These are phyloP conservation scores for Trypethelium eluteriae DNA, from an alignment of 495 filamentous ascomycete species.

Conservation along the genomic window DNA sequence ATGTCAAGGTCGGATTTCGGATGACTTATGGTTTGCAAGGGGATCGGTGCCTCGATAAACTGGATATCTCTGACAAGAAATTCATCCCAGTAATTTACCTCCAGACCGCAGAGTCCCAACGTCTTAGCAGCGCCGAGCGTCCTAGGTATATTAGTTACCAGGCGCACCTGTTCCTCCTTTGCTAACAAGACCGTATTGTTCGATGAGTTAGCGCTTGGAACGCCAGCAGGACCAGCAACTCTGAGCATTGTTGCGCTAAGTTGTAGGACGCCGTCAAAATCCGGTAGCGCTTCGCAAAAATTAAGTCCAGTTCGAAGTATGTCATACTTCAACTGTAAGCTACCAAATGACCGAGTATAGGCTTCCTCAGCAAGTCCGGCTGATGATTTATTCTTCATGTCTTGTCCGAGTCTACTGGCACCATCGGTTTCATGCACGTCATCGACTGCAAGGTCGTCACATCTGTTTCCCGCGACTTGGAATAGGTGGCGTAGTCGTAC, in stretches of 20 bases:
- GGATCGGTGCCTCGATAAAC: conserved; percentile 47
- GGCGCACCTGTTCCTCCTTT: conserved; percentile 74
- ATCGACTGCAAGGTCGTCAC: conserved; percentile 1
- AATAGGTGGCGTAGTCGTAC: conserved; percentile 14
- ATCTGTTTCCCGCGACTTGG: not conserved
- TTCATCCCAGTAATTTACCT: conserved; percentile 92
- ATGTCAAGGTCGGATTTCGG: conserved; percentile 62
- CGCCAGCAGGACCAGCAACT: conserved; percentile 71
- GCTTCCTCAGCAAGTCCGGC: conserved; percentile 24
- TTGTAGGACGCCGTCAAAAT: conserved; percentile 77
- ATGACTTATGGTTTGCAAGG: conserved; percentile 60
- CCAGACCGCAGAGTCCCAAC: conserved; percentile 58
- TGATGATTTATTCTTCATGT: not conserved
- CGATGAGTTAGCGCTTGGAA: conserved; percentile 40
- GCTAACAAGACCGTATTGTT: conserved; percentile 54
- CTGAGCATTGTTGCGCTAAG: conserved; percentile 78
- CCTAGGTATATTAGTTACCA: conserved; percentile 74
- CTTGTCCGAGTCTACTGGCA: not conserved
- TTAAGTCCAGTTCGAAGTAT: conserved; percentile 78
- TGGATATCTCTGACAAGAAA: conserved; percentile 82
- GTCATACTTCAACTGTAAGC: conserved; percentile 67
- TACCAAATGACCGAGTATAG: conserved; percentile 42
- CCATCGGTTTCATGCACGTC: not conserved
- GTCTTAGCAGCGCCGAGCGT: conserved; percentile 65
- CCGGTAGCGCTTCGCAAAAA: conserved; percentile 86